Conservation (phyloP, 2,329 filamentous ascomycete genomes). For the Fusarium compactum region DNA sequence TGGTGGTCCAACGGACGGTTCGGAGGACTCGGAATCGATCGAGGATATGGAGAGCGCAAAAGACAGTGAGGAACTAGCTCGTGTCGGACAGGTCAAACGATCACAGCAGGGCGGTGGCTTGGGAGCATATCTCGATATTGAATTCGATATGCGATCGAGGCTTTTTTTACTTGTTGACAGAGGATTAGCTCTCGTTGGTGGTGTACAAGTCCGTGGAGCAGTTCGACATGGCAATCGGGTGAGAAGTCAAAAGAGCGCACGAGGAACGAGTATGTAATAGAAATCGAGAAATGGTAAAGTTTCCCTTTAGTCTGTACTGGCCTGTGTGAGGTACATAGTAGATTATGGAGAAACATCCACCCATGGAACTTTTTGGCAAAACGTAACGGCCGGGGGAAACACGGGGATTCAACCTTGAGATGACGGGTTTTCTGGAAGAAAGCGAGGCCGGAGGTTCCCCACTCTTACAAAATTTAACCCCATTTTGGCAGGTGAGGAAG, state of each 20-base stretch:
- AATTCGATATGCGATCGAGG: slow-evolving; percentile 10
- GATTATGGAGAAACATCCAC: slow-evolving; percentile 31
- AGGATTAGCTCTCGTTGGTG: slow-evolving; percentile 5
- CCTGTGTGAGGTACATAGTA: slow-evolving; percentile 4
- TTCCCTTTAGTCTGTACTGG: slow-evolving; percentile 7
- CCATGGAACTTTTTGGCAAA: slow-evolving; percentile 5
- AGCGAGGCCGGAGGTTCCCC: slow-evolving; percentile 38
- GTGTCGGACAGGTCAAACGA: slow-evolving; percentile 45
- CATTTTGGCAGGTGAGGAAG: slow-evolving; percentile 41
- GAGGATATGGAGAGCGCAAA: slow-evolving; percentile 16
- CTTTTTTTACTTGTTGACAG: slow-evolving; percentile 1
- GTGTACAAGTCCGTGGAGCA: not conserved
- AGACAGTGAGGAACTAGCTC: slow-evolving; percentile 13
- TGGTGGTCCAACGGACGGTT: slow-evolving; percentile 30
- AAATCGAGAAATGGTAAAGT: slow-evolving; percentile 21
- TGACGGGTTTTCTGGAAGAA: slow-evolving; percentile 46
- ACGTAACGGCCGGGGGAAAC: slow-evolving; percentile 23
- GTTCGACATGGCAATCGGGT: slow-evolving; percentile 16
- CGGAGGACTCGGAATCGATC: slow-evolving; percentile 36
- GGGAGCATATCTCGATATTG: slow-evolving; percentile 41
- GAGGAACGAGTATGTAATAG: slow-evolving; percentile 22
- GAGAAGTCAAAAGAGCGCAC: slow-evolving; percentile 15
- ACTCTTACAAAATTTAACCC: slow-evolving; percentile 20
- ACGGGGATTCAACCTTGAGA: slow-evolving; percentile 36
- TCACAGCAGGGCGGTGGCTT: slow-evolving; percentile 39